Percentiles rank a stretch among this genome's conserved stretches.
These are phyloP conservation scores for Trifolium repens DNA, from an alignment of 306 rosid genomes.

Conservation along the genomic window DNA sequence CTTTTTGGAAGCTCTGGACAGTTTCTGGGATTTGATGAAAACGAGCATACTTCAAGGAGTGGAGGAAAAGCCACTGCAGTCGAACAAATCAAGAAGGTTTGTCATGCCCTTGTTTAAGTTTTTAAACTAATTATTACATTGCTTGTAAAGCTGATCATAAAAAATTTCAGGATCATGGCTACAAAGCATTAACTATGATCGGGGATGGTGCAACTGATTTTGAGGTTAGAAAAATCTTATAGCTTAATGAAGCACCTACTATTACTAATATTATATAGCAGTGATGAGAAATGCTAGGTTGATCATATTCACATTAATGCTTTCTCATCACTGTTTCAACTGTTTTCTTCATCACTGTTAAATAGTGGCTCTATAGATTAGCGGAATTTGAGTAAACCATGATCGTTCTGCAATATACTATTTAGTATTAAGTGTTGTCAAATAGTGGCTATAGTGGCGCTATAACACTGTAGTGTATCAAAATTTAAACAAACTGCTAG, in stretches of 20 bases:
- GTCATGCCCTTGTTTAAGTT: constrained; percentile 32
- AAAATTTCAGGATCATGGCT: constrained; percentile 70
- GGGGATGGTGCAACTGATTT: constrained; percentile 98
- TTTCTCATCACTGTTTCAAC: too few species aligned
- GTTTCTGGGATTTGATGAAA: constrained; percentile 83
- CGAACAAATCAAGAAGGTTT: constrained; percentile 78
- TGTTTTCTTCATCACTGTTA: too few species aligned
- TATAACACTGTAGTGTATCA: too few species aligned
- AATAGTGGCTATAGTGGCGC: too few species aligned
- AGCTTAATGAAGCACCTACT: constrained; percentile 20
- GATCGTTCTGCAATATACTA: too few species aligned
- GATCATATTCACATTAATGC: too few species aligned
- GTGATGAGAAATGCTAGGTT: too few species aligned
- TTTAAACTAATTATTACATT: constrained; percentile 13
- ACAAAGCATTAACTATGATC: constrained; percentile 74
- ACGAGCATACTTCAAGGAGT: constrained; percentile 88
- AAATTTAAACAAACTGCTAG: too few species aligned
- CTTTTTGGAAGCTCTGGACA: constrained; percentile 82
- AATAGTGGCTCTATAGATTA: too few species aligned
- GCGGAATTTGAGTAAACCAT: too few species aligned
- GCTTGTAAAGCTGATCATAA: constrained; percentile 39
- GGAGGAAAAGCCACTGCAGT: constrained; percentile 96
- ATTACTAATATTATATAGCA: background rate
- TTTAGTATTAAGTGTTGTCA: too few species aligned
- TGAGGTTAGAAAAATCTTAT: constrained; percentile 60